Evolutionary conservation across 345 rosid genomes (phyloP), one percentile per base, ranked within the genome.

Genomic region (Clausena lansium): DNA sequence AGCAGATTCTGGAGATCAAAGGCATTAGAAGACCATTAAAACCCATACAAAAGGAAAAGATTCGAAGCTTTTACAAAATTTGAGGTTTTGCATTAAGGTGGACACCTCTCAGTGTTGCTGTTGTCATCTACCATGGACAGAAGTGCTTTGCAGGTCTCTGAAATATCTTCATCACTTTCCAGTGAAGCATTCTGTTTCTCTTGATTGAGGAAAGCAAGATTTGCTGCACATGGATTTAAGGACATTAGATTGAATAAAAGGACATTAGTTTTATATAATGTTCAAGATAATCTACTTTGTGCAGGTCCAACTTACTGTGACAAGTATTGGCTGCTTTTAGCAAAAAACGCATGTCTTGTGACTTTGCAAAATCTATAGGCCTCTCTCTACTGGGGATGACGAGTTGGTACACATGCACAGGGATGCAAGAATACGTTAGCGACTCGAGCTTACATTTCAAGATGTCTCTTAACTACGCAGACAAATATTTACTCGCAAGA

Each of bases 291-390:
- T 7, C 52, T n/a, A 72, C 19, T 39, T 33, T 32, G 45, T 20
- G 39, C n/a, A 66, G 25, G 22, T 74, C 71, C 61, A 79, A 83
- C 97, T 89, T 89, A 94, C 97, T 83, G 81, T 77, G 87, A 78
- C 81, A 89, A 82, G 88, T 87, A 78, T 85, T 85, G 45, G 89
- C 77, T 78, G 82, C 77, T 63, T 81, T 90, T 55, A 94, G 97
- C 77, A 92, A 82, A 84, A 90, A 89, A 58, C 98, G 93, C 89
- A 92, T 88, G 67, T 94, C 98, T 82, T 92, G 95, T 11, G 98
- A 91, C 83, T 85, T 86, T 59, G 98, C 89, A 82, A 91, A 82
- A 83, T 94, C 95, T 67, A 94, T 78, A 41, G 97, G 93, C 86
- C 97, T 88, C 81, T 94, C 92, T 78, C 83, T 89, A 6, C 98